Percentiles rank a stretch among this genome's conserved stretches.
Conservation (phyloP, 2,329 filamentous ascomycete species). For the Colletotrichum lupini region DNA sequence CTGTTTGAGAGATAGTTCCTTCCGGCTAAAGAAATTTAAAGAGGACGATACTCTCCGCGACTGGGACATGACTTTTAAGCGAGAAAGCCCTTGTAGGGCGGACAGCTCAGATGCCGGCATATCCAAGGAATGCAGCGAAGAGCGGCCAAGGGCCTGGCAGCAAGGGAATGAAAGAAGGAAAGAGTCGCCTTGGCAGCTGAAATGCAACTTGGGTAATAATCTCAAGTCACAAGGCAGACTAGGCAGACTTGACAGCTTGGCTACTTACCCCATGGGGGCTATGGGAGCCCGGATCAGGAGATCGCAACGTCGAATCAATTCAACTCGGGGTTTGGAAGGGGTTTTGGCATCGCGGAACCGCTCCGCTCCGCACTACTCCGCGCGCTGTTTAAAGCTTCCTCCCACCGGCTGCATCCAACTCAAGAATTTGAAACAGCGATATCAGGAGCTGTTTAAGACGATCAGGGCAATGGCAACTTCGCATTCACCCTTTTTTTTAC, state of each 20-base stretch:
- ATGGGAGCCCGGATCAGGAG: not conserved
- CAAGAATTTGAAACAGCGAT: not conserved
- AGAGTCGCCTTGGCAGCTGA: not conserved
- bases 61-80: too few relatives aligned
- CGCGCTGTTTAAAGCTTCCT: not conserved
- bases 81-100: not conserved
- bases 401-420: not conserved
- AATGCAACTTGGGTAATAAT: not conserved
- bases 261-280: not conserved
- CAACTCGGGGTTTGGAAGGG: not conserved
- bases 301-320: not conserved
- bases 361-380: not conserved
- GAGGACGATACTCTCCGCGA: not conserved
- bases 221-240: not conserved
- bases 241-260: not conserved
- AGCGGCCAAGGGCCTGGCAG: not conserved
- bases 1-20: too few relatives aligned
- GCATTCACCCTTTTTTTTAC: too few relatives aligned
- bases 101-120: not conserved
- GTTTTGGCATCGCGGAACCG: not conserved
- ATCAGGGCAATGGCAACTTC: not conserved
- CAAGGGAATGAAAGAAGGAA: not conserved
- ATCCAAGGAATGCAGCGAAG: not conserved
- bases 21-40: not conserved
- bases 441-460: not conserved